Base-by-base conservation (phyloP, 768 basidiomycete genomes). In the Tubosaeta sp. region DNA sequence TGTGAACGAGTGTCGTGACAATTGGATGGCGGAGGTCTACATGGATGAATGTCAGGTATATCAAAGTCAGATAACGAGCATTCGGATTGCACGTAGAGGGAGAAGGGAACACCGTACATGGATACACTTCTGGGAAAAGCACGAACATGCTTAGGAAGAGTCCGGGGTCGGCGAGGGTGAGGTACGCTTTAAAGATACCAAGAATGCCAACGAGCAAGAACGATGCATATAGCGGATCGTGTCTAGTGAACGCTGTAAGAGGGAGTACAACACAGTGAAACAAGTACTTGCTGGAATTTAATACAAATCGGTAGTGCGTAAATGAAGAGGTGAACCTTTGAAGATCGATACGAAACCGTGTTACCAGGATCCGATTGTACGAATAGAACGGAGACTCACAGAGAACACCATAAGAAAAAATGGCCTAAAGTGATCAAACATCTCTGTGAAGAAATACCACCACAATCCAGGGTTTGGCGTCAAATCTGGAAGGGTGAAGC, bases 391-490 rank as follows among this genome's bases (percentile, higher is more conserved):
- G 1, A 6, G 21, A 66, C 86, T 42, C 59, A 94, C 94, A 16
- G 87, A 89, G 68, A 97, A 98, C 16, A 89, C 90, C 77, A 94
- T 87, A 29, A 97, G 73, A 77, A 96, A 99, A 72, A 97, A 97
- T 4, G 86, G 82, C 27, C 96, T 76, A 75, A 97, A 99, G 65
- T 98, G 89, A 64, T 97, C 95, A 56, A 99, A 99, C 90, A 97
- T 97, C 67, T 98, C 95, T 11, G 93, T 97, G 72, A 98, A 97
- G 73, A 98, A 98, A 69, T 98, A 98, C 95, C 95, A 98, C 89
- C 93, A 93, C 25, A 97, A 71, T 2, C 96, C 95, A 4, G 90
- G 83, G 59, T 94, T 98, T 0, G 96, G 95, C 9, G 92, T 94
- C 55, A 98, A 70, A 64, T 96, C 94, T 2, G 89, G 87, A 9